phyloP scores from a whole-genome alignment of 768 basidiomycete species.

The Tulasnella sp. region DNA sequence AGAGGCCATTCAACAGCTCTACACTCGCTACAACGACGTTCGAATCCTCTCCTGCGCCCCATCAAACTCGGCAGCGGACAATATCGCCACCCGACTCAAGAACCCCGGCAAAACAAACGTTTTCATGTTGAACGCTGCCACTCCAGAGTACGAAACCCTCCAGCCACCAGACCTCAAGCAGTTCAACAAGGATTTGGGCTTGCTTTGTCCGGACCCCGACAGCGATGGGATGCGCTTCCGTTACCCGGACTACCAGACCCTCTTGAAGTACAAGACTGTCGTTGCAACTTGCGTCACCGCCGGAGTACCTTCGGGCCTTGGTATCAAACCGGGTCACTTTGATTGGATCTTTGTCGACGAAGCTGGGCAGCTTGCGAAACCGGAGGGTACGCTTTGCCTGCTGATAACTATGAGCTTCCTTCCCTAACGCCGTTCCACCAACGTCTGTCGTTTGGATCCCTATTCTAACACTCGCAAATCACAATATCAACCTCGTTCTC shows the following conservation, averaged over 20 bases:
- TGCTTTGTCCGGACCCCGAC: not conserved
- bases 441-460: constrained; percentile 38
- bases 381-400: constrained; percentile 44
- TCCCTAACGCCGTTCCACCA: not conserved
- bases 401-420: not conserved
- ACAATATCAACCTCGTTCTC: constrained; percentile 1
- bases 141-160: not conserved
- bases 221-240: not conserved
- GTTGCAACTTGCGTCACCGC: constrained; percentile 63
- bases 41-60: constrained; percentile 34
- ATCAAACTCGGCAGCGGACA: constrained; percentile 34
- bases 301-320: constrained; percentile 53
- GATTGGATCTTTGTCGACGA: constrained; percentile 67
- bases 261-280: constrained; percentile 53
- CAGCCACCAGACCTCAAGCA: not conserved
- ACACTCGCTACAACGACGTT: not conserved
- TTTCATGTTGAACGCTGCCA: not conserved
- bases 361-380: constrained; percentile 65
- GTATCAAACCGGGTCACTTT: constrained; percentile 58
- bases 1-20: constrained; percentile 32
- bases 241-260: not conserved
- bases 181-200: not conserved
- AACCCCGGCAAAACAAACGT: not conserved
- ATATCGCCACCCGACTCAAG: constrained; percentile 17
- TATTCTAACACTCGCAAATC: not conserved